phyloP scores from a whole-genome alignment of 1,139 yeast genomes.

The Lodderomyces margitis region DNA sequence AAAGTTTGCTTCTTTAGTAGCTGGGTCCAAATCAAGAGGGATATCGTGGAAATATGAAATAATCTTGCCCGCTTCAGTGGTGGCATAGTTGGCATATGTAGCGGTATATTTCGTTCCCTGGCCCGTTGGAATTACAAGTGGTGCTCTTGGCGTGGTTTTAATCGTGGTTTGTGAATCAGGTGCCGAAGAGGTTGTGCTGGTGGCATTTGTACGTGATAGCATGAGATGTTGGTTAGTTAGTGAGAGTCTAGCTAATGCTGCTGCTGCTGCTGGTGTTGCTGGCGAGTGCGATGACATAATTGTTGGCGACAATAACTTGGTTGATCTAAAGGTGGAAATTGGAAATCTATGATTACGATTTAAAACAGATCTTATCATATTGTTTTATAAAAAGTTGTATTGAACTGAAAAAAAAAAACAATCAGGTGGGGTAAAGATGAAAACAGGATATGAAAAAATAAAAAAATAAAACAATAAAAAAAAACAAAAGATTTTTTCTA shows the following conservation, averaged over 20 bases:
- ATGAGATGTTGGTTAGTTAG: constrained; percentile 23
- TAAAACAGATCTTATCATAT: background rate
- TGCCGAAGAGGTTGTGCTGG: constrained; percentile 3
- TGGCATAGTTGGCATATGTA: constrained; percentile 41
- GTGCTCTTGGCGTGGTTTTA: constrained; percentile 10
- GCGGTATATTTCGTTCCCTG: constrained; percentile 38
- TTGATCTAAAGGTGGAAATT: background rate
- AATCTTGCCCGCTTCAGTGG: constrained; percentile 41
- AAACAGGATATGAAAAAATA: too few species aligned
- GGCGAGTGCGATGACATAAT: background rate
- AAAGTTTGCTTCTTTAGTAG: constrained; percentile 73
- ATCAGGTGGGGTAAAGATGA: constrained; percentile 4
- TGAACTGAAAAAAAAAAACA: background rate
- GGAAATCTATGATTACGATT: background rate
- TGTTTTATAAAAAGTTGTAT: background rate
- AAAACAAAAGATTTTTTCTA: too few species aligned
- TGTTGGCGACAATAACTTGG: constrained; percentile 1
- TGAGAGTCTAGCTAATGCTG: constrained; percentile 21
- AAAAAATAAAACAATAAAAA: too few species aligned
- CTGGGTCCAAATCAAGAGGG: constrained; percentile 64
- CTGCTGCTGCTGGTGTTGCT: background rate
- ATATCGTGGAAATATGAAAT: constrained; percentile 78
- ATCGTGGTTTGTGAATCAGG: constrained; percentile 6
- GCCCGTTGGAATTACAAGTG: constrained; percentile 15
- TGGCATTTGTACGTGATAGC: constrained; percentile 12